Conservation (phyloP, 495 filamentous ascomycete species). For the Talaromyces adpressus region DNA sequence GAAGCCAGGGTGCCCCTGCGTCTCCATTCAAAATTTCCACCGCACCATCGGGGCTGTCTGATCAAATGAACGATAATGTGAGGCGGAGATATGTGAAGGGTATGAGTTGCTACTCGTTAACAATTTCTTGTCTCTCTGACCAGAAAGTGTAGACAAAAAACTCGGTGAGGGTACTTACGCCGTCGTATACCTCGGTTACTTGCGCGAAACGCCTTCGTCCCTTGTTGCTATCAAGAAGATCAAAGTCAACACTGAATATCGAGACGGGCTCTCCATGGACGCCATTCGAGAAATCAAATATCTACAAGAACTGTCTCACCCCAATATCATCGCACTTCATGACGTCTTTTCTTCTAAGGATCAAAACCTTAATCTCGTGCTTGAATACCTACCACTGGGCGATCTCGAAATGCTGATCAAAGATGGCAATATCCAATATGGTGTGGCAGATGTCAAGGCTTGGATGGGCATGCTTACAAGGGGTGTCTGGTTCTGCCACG, state of each 20-base stretch:
- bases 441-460: conserved; percentile 83
- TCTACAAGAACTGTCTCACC: conserved; percentile 90
- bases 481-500: conserved; percentile 95
- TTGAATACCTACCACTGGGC: conserved; percentile 85
- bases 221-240: conserved; percentile 97
- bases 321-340: conserved; percentile 87
- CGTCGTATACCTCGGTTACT: conserved; percentile 82
- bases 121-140: neutral
- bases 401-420: conserved; percentile 92
- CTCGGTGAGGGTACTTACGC: conserved; percentile 97
- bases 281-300: conserved; percentile 92
- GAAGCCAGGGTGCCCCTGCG: neutral
- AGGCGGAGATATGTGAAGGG: conserved; percentile 87
- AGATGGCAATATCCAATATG: conserved; percentile 69
- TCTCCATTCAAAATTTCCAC: neutral
- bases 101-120: conserved; percentile 17
- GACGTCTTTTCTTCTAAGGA: conserved; percentile 91
- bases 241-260: conserved; percentile 78
- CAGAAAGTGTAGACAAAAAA: conserved; percentile 56
- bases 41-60: conserved; percentile 53
- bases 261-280: conserved; percentile 86
- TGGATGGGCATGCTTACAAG: conserved; percentile 98
- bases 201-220: conserved; percentile 56
- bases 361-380: conserved; percentile 86
- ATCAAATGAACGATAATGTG: conserved; percentile 83